phyloP scores from a whole-genome alignment of 495 filamentous ascomycete species.

The Penicillium goetzii region DNA sequence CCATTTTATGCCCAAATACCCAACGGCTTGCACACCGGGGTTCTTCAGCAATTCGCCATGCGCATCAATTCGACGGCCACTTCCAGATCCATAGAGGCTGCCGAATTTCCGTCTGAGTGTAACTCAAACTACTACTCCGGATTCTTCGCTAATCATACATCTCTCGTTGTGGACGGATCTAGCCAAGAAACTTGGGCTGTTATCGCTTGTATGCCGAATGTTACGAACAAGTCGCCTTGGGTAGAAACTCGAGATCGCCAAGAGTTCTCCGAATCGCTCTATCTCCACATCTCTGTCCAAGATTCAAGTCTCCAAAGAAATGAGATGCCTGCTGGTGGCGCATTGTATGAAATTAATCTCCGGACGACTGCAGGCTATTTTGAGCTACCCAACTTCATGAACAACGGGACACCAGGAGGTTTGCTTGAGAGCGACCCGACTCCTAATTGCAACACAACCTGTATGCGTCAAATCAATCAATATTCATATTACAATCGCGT shows the following conservation, averaged over 20 bases:
- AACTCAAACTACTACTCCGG: neutral
- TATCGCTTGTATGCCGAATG: slow-evolving; percentile 1
- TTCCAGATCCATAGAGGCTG: neutral
- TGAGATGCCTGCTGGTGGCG: neutral
- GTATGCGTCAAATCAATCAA: neutral
- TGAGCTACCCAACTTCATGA: slow-evolving; percentile 39
- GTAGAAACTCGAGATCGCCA: slow-evolving; percentile 18
- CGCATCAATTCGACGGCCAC: slow-evolving; percentile 30
- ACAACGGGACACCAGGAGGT: slow-evolving; percentile 24
- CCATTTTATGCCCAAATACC: slow-evolving; percentile 26
- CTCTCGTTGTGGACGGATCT: neutral
- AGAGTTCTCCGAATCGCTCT: slow-evolving; percentile 26
- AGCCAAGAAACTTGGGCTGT: neutral
- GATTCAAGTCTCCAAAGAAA: neutral
- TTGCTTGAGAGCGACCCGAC: slow-evolving; percentile 26
- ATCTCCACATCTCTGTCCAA: slow-evolving; percentile 16
- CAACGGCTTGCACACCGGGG: slow-evolving; percentile 25
- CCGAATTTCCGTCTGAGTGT: slow-evolving; percentile 2
- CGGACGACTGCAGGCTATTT: slow-evolving; percentile 40
- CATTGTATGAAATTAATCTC: slow-evolving; percentile 21
- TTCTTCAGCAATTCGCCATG: slow-evolving; percentile 29
- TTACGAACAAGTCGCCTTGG: slow-evolving; percentile 24
- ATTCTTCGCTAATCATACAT: slow-evolving; percentile 6
- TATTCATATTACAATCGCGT: neutral
- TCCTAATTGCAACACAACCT: slow-evolving; percentile 9